These are phyloP conservation scores for Aspergillus udagawae DNA, from an alignment of 2,329 filamentous ascomycete genomes.

Conservation along the genomic window DNA sequence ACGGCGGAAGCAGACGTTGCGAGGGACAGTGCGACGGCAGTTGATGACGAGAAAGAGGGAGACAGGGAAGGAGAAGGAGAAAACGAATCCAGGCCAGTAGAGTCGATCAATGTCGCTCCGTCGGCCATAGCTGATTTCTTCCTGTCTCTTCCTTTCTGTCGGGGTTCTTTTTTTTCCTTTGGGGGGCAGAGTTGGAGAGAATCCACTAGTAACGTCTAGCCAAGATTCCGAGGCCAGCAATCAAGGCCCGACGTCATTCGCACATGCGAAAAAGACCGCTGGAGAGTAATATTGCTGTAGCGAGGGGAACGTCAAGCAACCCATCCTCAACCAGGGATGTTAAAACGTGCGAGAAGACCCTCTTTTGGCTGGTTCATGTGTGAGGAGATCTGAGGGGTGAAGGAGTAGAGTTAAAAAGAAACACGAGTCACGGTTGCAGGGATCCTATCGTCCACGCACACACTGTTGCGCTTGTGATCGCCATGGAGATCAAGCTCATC, in stretches of 20 bases:
- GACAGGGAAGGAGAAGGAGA: neutral
- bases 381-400: neutral
- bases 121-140: neutral
- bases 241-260: neutral
- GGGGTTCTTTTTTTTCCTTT: neutral
- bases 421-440: neutral
- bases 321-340: neutral
- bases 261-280: neutral
- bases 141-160: neutral
- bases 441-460: neutral
- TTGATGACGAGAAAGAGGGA: slow-evolving; percentile 17
- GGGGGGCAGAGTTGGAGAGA: neutral
- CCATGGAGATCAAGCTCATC: neutral
- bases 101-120: neutral
- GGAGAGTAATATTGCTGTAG: neutral
- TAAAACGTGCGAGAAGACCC: neutral
- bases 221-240: neutral
- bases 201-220: neutral
- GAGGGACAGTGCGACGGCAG: slow-evolving; percentile 7
- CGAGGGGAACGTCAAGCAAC: neutral
- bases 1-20: slow-evolving; percentile 13
- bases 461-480: neutral
- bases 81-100: neutral
- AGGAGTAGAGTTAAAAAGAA: neutral
- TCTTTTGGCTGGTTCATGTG: neutral